These are phyloP conservation scores for Rhizodiscina lignyota DNA, from an alignment of 495 filamentous ascomycete genomes.

Conservation along the genomic window DNA sequence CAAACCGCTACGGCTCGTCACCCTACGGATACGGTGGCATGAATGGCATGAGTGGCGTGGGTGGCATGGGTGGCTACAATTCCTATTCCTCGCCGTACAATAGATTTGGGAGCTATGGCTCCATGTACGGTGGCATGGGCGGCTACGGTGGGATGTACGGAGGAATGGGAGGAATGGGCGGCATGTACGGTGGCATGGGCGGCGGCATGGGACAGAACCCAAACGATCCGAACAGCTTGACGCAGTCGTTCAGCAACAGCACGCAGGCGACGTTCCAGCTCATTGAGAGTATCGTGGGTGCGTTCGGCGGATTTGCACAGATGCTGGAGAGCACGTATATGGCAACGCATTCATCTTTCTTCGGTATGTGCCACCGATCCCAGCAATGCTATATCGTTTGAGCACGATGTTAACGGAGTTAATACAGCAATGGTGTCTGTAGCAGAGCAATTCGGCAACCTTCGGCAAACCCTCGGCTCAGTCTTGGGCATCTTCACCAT, in stretches of 20 bases:
- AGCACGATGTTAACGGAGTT: too few species aligned
- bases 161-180: conserved; percentile 37
- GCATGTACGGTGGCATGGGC: conserved; percentile 16
- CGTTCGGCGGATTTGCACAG: conserved; percentile 93
- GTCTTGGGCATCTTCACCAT: conserved; percentile 90
- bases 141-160: conserved; percentile 38
- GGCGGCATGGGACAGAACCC: conserved; percentile 40
- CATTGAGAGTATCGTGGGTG: conserved; percentile 96
- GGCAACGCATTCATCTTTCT: conserved; percentile 98
- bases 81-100: conserved; percentile 43
- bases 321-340: conserved; percentile 99
- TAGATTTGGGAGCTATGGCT: conserved; percentile 26
- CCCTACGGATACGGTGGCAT: conserved; percentile 29
- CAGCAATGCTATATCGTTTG: too few species aligned
- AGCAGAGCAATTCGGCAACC: conserved; percentile 87
- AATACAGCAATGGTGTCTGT: conserved; percentile 85
- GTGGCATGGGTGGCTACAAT: conserved; percentile 20
- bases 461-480: conserved; percentile 88
- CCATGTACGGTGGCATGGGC: conserved; percentile 40
- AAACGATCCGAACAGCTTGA: conserved; percentile 86
- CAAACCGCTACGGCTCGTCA: conserved; percentile 9
- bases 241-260: conserved; percentile 74
- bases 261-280: conserved; percentile 98
- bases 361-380: conserved; percentile 83
- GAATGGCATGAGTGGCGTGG: conserved; percentile 29